A percentile compares a stretch with the other conserved stretches of the same genome.
These are phyloP conservation scores for Isoetes taiwanensis DNA, from an alignment of 75 land plant species.

Conservation along the genomic window DNA sequence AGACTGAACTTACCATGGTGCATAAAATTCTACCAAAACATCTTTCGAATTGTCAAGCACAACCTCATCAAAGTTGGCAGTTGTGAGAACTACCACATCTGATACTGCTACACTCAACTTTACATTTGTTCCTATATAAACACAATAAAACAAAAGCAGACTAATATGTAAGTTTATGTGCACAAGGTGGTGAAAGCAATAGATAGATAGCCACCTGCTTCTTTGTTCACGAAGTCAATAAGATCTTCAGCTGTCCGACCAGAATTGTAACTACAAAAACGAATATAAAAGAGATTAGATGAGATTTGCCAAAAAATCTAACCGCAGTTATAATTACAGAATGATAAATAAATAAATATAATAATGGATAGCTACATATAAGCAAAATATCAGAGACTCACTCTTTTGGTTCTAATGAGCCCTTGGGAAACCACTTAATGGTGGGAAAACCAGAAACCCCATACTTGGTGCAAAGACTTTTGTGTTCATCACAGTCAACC, in stretches of 20 bases:
- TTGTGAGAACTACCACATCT: conserved; percentile 57
- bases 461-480: conserved; percentile 72
- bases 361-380: not conserved
- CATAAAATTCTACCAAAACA: conserved; percentile 95
- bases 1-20: conserved; percentile 60
- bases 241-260: conserved; percentile 78
- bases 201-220: conserved; percentile 54
- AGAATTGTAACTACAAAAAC: conserved; percentile 63
- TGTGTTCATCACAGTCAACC: conserved; percentile 98
- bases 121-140: conserved; percentile 58
- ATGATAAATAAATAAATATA: not conserved
- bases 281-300: not conserved
- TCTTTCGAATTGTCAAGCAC: conserved; percentile 73
- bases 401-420: conserved; percentile 93
- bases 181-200: not conserved
- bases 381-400: conserved; percentile 20
- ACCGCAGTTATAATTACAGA: not conserved
- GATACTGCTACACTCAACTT: conserved; percentile 55
- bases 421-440: conserved; percentile 93
- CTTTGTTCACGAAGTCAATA: conserved; percentile 75
- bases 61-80: conserved; percentile 66
- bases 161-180: not conserved
- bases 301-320: not conserved
- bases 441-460: conserved; percentile 86
- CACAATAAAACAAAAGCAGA: not conserved